These are phyloP conservation scores for Paecilomyces sp. DNA, from an alignment of 2,329 filamentous ascomycete species.

Conservation along the genomic window DNA sequence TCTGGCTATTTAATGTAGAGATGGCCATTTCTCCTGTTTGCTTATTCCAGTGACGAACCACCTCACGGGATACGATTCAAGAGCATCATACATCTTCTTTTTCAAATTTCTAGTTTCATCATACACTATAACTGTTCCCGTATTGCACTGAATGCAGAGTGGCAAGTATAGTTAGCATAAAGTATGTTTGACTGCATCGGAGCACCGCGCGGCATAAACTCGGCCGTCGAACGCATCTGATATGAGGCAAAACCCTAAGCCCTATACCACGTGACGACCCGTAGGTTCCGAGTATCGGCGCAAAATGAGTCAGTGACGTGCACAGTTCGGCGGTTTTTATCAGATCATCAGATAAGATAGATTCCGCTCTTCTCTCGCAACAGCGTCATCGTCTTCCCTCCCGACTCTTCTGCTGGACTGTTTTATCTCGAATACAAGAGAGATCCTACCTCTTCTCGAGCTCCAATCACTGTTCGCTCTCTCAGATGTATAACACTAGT, in stretches of 20 bases:
- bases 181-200: background rate
- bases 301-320: background rate
- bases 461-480: background rate
- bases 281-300: background rate
- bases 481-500: conserved; percentile 44
- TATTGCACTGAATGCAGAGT: background rate
- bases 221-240: background rate
- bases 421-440: background rate
- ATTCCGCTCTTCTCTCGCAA: background rate
- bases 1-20: conserved; percentile 30
- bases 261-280: conserved; percentile 4
- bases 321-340: conserved; percentile 3
- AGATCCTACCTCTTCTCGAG: background rate
- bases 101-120: background rate
- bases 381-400: background rate
- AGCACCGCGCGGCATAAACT: background rate
- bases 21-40: conserved; percentile 17
- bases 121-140: background rate
- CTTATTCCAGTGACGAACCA: conserved; percentile 16
- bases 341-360: conserved; percentile 2
- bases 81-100: background rate
- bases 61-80: background rate
- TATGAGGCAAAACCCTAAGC: background rate
- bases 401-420: background rate
- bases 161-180: background rate